Conservation (phyloP, 176 grass and related monocot genomes). For the Areca catechu region DNA sequence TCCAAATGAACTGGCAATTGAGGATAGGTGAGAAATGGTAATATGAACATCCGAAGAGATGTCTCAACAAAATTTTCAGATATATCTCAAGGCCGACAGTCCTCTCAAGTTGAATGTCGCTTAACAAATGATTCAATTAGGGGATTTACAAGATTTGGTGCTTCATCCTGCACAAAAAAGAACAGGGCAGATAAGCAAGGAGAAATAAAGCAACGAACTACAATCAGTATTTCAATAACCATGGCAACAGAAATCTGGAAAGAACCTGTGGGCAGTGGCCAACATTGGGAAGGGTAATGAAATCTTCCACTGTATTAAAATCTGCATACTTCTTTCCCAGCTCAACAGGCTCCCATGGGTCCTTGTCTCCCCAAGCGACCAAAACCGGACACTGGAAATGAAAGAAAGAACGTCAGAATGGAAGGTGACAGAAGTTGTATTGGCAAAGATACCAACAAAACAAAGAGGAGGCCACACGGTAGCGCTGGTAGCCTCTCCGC, state of each 20-base stretch:
- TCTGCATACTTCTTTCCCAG: constrained; percentile 71
- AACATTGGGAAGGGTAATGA: constrained; percentile 73
- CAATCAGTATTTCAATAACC: too few species aligned
- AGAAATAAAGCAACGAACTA: not conserved
- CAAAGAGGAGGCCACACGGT: too few species aligned
- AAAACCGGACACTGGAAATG: constrained; percentile 64
- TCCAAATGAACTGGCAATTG: too few species aligned
- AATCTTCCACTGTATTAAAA: constrained; percentile 78
- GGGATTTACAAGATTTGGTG: constrained; percentile 80
- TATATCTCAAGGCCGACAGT: not conserved
- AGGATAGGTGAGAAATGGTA: too few species aligned
- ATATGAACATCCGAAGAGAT: too few species aligned
- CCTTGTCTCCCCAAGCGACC: constrained; percentile 83
- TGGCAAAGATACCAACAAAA: too few species aligned
- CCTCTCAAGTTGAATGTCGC: constrained; percentile 27
- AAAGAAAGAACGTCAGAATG: not conserved
- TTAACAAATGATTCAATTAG: constrained; percentile 60
- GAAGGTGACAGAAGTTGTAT: not conserved
- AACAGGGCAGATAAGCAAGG: not conserved
- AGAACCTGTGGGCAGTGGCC: constrained; percentile 92
- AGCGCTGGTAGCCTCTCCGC: not conserved
- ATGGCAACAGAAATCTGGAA: not conserved
- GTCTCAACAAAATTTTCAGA: too few species aligned
- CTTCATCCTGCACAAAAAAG: constrained; percentile 57
- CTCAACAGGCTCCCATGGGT: constrained; percentile 91